These are phyloP conservation scores for Metschnikowia anglica DNA, from an alignment of 805 yeast species.

Conservation along the genomic window DNA sequence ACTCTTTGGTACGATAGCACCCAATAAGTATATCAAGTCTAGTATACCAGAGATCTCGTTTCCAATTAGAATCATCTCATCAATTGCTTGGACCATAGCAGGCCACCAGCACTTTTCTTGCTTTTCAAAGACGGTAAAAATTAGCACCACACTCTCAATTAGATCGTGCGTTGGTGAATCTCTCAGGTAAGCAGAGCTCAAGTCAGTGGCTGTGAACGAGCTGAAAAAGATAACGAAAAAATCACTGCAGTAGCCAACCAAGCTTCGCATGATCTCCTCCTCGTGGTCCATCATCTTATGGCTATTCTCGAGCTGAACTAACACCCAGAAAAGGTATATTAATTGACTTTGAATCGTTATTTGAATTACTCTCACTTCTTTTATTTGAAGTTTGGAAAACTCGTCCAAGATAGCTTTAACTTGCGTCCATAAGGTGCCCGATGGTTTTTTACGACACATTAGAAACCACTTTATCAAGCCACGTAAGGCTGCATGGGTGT, in stretches of 20 bases:
- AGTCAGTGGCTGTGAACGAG: constrained; percentile 17
- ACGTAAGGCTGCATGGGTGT: constrained; percentile 23
- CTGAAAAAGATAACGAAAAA: constrained; percentile 27
- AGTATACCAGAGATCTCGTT: constrained; percentile 16
- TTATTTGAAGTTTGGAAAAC: constrained; percentile 19
- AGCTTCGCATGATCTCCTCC: neutral
- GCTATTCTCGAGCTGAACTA: constrained; percentile 10
- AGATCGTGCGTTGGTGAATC: constrained; percentile 1
- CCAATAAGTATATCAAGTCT: constrained; percentile 20
- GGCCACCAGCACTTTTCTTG: constrained; percentile 28
- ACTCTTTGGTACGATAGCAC: constrained; percentile 17
- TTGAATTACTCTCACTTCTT: constrained; percentile 15
- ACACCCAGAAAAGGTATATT: constrained; percentile 14
- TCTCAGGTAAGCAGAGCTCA: constrained; percentile 9
- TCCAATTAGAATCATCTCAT: constrained; percentile 10
- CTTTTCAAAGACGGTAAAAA: constrained; percentile 19
- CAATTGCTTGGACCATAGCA: constrained; percentile 23
- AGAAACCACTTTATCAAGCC: constrained; percentile 33
- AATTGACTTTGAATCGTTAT: constrained; percentile 15
- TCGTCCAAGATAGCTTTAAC: constrained; percentile 17
- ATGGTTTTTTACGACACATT: constrained; percentile 30
- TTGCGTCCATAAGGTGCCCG: constrained; percentile 19
- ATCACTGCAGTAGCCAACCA: constrained; percentile 10
- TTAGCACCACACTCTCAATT: constrained; percentile 24
- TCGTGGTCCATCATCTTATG: neutral